Evolutionary conservation across 2,329 filamentous ascomycete species (phyloP).

Genomic region (Xylaria sp.): DNA sequence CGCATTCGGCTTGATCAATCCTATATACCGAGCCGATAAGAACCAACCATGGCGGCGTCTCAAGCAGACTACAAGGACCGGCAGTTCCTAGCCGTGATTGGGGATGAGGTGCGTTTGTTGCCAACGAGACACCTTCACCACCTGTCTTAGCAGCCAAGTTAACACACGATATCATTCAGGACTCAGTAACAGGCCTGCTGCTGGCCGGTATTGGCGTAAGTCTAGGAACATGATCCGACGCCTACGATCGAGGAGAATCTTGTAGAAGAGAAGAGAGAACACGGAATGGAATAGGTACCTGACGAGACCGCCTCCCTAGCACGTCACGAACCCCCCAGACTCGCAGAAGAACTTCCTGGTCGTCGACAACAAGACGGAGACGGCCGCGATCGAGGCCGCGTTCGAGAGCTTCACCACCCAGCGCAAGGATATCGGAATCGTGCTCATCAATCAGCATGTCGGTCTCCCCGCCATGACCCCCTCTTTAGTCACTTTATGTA

Average conservation of each 20-base stretch:
- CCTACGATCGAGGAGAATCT: background rate
- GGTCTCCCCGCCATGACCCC: slow-evolving; percentile 44
- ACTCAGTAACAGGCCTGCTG: slow-evolving; percentile 94
- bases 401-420: slow-evolving; percentile 90
- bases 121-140: background rate
- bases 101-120: slow-evolving; percentile 78
- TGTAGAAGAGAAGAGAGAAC: slow-evolving; percentile 2
- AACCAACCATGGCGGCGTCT: slow-evolving; percentile 55
- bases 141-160: background rate
- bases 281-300: slow-evolving; percentile 3
- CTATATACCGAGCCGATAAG: background rate
- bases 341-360: slow-evolving; percentile 98
- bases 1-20: slow-evolving; percentile 13
- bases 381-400: slow-evolving; percentile 83
- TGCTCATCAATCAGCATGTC: slow-evolving; percentile 98
- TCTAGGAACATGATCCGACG: background rate
- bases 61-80: slow-evolving; percentile 79
- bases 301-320: slow-evolving; percentile 61
- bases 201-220: slow-evolving; percentile 92
- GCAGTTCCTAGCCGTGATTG: slow-evolving; percentile 96
- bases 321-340: slow-evolving; percentile 88
- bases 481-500: background rate
- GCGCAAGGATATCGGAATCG: slow-evolving; percentile 95
- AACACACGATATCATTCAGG: slow-evolving; percentile 62
- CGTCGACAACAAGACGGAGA: slow-evolving; percentile 94